Evolutionary conservation across 306 rosid genomes (phyloP), one percentile per base, ranked within the genome.

Genomic region (Pueraria montana): DNA sequence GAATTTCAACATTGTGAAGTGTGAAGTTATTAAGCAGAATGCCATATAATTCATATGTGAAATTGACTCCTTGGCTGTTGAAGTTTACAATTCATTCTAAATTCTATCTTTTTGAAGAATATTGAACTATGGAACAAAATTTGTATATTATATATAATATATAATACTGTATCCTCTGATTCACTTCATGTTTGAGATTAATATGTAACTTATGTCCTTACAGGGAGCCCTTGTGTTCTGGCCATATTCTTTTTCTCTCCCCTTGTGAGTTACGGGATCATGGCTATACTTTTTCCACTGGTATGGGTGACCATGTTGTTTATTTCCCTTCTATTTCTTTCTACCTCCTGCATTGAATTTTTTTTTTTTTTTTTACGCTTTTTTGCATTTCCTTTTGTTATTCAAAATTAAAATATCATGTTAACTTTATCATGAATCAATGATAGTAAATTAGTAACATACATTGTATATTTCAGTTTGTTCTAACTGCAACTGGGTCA

Each of bases 141-240:
- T 45, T 18, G 17, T 80, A 30, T 62, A 4, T 27, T 24, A 65
- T 55, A 55, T 49, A 21, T 14, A 14, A 64, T 55, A 53, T 48
- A 20, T 16, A 16, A 18, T 80, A 56, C 55, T 74, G 46, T 32
- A 80, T 62, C 82, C 30, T 73, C 65, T 67, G 58, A 43, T 81
- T 81, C 73, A 2, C 76, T 78, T 52, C 72, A 74, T 81, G 46
- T 75, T 69, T 83, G 74, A 83, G 79, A 72, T 32, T 74, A 84
- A 72, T 24, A 56, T 69, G 75, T 65, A 80, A 20, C 66, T 81
- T 82, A 70, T 87, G 74, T 74, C 75, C 72, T 75, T 90, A 38
- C 94, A 93, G 98, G 99, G 83, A 91, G 99, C 86, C 98, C 99
- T 26, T 96, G 98, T 45, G 98, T 92, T 83, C 80, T 92, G 82